Conservation (phyloP, 441 rosid genomes). For the Sinapis alba region DNA sequence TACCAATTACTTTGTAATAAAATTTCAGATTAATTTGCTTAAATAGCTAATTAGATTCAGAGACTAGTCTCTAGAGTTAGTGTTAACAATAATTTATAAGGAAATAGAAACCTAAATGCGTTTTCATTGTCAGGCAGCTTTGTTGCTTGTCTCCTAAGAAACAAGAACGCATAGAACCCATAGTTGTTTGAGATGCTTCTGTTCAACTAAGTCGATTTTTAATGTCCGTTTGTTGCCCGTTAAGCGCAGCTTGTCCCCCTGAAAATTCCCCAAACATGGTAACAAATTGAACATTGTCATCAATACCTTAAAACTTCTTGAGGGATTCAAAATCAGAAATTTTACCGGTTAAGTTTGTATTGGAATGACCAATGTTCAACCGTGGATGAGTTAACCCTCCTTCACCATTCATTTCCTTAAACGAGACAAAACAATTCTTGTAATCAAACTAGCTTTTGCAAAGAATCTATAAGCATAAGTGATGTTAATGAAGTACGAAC, state of each 20-base stretch:
- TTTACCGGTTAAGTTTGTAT: slow-evolving; percentile 47
- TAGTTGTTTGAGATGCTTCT: neutral
- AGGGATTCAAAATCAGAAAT: slow-evolving; percentile 12
- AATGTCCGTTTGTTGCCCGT: slow-evolving; percentile 33
- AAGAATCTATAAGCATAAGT: neutral
- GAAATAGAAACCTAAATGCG: neutral
- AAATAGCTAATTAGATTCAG: slow-evolving; percentile 6
- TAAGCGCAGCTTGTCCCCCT: slow-evolving; percentile 29
- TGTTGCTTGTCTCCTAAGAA: slow-evolving; percentile 28
- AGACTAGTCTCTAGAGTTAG: slow-evolving; percentile 13
- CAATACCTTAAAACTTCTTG: neutral
- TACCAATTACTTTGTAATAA: too few species aligned
- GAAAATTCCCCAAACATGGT: slow-evolving; percentile 7
- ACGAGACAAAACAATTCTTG: slow-evolving; percentile 5
- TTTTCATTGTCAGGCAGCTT: neutral
- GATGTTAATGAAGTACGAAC: slow-evolving; percentile 32
- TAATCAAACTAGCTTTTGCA: neutral
- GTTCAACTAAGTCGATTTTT: slow-evolving; percentile 36
- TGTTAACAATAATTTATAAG: slow-evolving; percentile 26
- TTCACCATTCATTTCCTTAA: slow-evolving; percentile 48
- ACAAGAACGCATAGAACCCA: slow-evolving; percentile 7
- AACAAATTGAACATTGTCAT: neutral
- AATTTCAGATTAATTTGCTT: neutral
- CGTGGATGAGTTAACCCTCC: slow-evolving; percentile 46
- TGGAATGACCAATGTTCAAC: slow-evolving; percentile 42